Conservation (phyloP, 306 rosid genomes). For the Carpinus viminea region DNA sequence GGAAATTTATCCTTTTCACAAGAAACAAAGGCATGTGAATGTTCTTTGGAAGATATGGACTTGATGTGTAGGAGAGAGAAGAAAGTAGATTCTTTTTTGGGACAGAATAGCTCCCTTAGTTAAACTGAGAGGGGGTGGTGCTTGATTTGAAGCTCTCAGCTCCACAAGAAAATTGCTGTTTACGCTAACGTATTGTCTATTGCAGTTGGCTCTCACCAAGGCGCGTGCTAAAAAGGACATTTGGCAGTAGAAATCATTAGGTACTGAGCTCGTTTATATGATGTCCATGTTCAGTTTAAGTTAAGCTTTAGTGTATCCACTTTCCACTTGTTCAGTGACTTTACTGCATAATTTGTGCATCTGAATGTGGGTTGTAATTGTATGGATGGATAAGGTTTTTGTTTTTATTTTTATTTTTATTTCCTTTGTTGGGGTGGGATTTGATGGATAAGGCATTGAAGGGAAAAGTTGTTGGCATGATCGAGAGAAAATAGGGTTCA, state of each 20-base stretch:
- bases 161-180: constrained; percentile 11
- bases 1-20: constrained; percentile 44
- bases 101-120: constrained; percentile 13
- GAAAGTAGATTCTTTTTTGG: constrained; percentile 32
- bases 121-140: not conserved
- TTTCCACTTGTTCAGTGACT: constrained; percentile 18
- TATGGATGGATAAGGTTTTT: not conserved
- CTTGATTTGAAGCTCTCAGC: constrained; percentile 28
- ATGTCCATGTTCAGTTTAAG: constrained; percentile 14
- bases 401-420: too few species aligned
- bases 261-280: not conserved
- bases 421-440: too few species aligned
- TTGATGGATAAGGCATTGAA: constrained; percentile 30
- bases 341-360: constrained; percentile 18
- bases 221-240: too few species aligned
- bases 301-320: not conserved
- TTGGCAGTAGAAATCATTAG: not conserved
- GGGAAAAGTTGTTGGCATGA: not conserved
- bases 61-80: constrained; percentile 74
- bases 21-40: constrained; percentile 88
- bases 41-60: constrained; percentile 62
- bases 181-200: constrained; percentile 14
- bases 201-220: not conserved
- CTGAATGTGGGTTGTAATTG: constrained; percentile 15
- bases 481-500: not conserved